Conservation (phyloP, 1,284 basidiomycete genomes). For the Cutaneotrichosporon sp. region DNA sequence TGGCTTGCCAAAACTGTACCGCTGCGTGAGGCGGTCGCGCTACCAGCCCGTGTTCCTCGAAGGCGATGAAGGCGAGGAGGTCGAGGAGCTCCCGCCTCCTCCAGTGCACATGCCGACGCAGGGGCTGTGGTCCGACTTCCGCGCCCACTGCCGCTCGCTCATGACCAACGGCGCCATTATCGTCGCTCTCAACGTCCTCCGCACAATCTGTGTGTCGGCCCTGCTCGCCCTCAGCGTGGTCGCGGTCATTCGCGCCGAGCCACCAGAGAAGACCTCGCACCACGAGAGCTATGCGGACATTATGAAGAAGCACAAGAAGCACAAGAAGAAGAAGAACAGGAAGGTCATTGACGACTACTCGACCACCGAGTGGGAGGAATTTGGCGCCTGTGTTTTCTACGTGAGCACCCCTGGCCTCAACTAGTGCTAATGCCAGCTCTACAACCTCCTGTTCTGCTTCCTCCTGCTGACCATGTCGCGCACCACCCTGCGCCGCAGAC, state of each 20-base stretch:
- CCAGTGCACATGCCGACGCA: conserved; percentile 35
- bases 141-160: conserved; percentile 34
- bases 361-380: conserved; percentile 44
- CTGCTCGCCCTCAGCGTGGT: conserved; percentile 44
- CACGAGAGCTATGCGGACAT: background rate
- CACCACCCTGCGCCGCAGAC: conserved; percentile 33
- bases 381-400: conserved; percentile 43
- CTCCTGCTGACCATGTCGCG: conserved; percentile 35
- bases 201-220: conserved; percentile 34
- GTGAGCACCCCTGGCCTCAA: conserved; percentile 21
- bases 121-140: conserved; percentile 41
- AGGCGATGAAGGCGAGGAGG: conserved; percentile 26
- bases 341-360: conserved; percentile 40
- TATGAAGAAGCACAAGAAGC: conserved; percentile 21
- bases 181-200: conserved; percentile 39
- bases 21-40: background rate
- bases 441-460: conserved; percentile 38
- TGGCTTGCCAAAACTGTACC: conserved; percentile 13
- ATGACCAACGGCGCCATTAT: conserved; percentile 37
- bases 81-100: conserved; percentile 22
- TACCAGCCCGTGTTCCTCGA: conserved; percentile 27
- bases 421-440: conserved; percentile 25
- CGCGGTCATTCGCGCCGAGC: conserved; percentile 42
- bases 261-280: conserved; percentile 15
- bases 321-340: conserved; percentile 38